These are phyloP conservation scores for Populus hybrid DNA, from an alignment of 441 rosid genomes.

Conservation along the genomic window DNA sequence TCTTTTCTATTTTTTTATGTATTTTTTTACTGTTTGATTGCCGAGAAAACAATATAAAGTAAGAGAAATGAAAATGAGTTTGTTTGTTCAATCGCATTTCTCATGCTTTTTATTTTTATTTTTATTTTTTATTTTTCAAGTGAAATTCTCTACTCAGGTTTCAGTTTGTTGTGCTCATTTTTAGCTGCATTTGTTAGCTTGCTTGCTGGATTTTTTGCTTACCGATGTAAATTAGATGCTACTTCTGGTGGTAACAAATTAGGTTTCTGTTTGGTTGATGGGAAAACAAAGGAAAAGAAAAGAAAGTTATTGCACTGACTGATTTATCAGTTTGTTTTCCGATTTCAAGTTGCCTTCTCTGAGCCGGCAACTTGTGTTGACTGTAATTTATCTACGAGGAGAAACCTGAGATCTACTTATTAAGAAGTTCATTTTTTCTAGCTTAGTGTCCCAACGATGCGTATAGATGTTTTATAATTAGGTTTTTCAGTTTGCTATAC, in stretches of 20 bases:
- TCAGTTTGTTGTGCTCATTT: background rate
- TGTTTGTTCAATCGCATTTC: background rate
- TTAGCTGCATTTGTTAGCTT: too few species aligned
- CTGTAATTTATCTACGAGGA: background rate
- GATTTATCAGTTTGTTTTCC: too few species aligned
- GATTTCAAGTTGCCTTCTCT: too few species aligned
- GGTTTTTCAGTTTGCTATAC: background rate
- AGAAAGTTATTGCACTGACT: too few species aligned
- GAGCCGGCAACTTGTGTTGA: background rate
- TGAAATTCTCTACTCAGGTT: background rate
- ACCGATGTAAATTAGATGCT: too few species aligned
- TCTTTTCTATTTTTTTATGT: too few species aligned
- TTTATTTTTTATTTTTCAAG: background rate
- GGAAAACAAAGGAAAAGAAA: too few species aligned
- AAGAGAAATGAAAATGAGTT: conserved; percentile 1
- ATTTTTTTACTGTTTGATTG: conserved; percentile 11
- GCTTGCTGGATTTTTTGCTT: too few species aligned
- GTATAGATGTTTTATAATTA: background rate
- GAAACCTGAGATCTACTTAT: background rate
- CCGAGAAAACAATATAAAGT: conserved; percentile 9
- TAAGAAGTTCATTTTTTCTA: background rate
- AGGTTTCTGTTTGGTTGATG: too few species aligned
- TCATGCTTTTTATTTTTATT: background rate
- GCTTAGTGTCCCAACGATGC: background rate
- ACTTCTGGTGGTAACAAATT: too few species aligned